These are phyloP conservation scores for Rhodotorula diobovata DNA, from an alignment of 768 basidiomycete genomes.

Conservation along the genomic window DNA sequence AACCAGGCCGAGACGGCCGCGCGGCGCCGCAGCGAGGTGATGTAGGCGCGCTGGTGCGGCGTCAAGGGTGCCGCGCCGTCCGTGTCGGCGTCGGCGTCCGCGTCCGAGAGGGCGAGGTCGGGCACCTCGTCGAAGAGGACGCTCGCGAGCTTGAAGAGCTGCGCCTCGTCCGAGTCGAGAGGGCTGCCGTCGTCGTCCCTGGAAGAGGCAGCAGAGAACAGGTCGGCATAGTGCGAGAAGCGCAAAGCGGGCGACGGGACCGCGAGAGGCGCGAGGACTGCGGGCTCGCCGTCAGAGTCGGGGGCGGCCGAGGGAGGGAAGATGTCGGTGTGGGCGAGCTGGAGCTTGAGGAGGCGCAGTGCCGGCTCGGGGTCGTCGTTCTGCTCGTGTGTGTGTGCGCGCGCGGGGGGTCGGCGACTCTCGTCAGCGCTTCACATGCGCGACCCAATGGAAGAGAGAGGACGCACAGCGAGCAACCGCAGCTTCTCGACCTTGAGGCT, in stretches of 20 bases:
- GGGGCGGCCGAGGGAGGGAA: slow-evolving; percentile 61
- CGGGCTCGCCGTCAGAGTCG: slow-evolving; percentile 63
- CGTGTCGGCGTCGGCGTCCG: background rate
- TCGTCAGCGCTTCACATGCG: background rate
- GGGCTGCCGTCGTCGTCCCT: slow-evolving; percentile 48
- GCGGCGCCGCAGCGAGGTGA: slow-evolving; percentile 65
- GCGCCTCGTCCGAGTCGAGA: slow-evolving; percentile 65
- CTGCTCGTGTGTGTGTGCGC: no score
- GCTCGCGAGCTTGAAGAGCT: slow-evolving; percentile 77
- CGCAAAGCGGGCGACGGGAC: slow-evolving; percentile 66
- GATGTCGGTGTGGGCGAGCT: slow-evolving; percentile 57
- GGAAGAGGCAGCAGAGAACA: slow-evolving; percentile 62
- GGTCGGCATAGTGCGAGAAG: slow-evolving; percentile 69
- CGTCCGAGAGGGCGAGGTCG: slow-evolving; percentile 57
- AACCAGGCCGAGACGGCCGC: slow-evolving; percentile 80
- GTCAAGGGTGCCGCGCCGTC: background rate
- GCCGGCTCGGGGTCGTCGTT: slow-evolving; percentile 42
- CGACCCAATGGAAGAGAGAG: no score
- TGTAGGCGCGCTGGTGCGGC: slow-evolving; percentile 12
- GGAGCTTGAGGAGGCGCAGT: slow-evolving; percentile 71
- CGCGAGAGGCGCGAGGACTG: slow-evolving; percentile 62
- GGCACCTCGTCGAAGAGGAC: slow-evolving; percentile 78
- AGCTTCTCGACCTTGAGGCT: slow-evolving; percentile 12
- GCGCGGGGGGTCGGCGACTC: background rate
- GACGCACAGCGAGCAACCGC: background rate